Base-by-base conservation (phyloP, 2,329 filamentous ascomycete species). In the Emmonsia crescens region DNA sequence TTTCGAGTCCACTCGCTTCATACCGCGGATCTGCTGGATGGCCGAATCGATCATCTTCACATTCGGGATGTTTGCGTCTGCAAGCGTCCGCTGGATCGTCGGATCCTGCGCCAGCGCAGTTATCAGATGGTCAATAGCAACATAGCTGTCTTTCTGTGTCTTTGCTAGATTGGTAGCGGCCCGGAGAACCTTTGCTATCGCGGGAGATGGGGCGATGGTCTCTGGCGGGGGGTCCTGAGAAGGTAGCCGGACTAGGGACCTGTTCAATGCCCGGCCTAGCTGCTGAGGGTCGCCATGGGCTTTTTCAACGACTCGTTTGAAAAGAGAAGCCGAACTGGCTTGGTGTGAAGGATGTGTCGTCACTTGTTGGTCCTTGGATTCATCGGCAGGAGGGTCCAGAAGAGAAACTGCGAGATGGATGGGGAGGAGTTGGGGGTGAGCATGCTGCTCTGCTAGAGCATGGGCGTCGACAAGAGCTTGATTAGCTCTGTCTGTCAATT, bases 221-320 rank as follows among this genome's bases (percentile, higher is more conserved):
- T 97, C 93, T 64, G 94, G 94, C 14, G 94, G 92, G 16, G 94
- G 94, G 68, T 96, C 91, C 78, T 99, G 94, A 72, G 89, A 95
- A 3, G 94, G 93, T 69, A 96, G 80, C 61, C 94, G 88, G 63
- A 97, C 93, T 66, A 99, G 81, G 24, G 82, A 83, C 82, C 95
- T 96, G 82, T 97, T 97, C 70, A 99, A 83, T 14, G 90, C 82
- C 69, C 94, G 85, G 72, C 96, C 91, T 69, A 97, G 87, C 49
- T 88, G 80, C 75, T 97, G 93, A 57, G 89, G 84, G 74, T 99
- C 94, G 71, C 94, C 94, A 77, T 95, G 89, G 57, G 94, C 93
- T 70, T 89, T 86, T 77, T 99, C 93, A 64, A 99, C 82, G 62
- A 96, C 93, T 77, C 99, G 94, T 67, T 90, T 86, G 80, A 97